phyloP scores from a whole-genome alignment of 2,329 filamentous ascomycete species.

The Cyphellophora attinorum region DNA sequence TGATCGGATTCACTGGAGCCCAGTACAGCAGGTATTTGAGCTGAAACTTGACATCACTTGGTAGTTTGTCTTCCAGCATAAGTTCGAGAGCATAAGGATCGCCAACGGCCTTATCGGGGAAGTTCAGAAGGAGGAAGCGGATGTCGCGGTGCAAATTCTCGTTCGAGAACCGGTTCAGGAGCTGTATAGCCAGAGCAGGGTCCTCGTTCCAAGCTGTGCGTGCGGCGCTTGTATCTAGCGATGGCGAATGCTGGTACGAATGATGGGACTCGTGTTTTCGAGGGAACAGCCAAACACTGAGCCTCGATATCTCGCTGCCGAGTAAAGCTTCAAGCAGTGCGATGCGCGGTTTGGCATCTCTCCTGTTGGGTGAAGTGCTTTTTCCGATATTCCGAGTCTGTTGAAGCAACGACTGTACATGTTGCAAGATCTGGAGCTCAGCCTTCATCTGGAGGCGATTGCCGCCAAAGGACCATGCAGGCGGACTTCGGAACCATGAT shows the following conservation, averaged over 20 bases:
- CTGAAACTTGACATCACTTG: constrained; percentile 70
- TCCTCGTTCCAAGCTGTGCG: constrained; percentile 80
- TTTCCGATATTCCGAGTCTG: constrained; percentile 52
- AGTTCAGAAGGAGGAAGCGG: constrained; percentile 68
- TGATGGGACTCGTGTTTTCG: constrained; percentile 44
- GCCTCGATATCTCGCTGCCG: constrained; percentile 71
- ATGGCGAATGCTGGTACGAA: constrained; percentile 5
- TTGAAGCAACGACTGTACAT: constrained; percentile 61
- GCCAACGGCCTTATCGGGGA: constrained; percentile 70
- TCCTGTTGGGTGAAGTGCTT: constrained; percentile 41
- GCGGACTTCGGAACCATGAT: constrained; percentile 75
- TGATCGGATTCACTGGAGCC: constrained; percentile 84
- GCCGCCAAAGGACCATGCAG: constrained; percentile 89
- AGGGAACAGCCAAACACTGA: constrained; percentile 85
- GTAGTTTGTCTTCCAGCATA: constrained; percentile 66
- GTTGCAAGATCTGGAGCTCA: constrained; percentile 70
- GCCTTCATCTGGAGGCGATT: constrained; percentile 90
- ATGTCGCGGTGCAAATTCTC: constrained; percentile 64
- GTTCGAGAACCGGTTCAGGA: constrained; percentile 70
- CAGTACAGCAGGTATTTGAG: constrained; percentile 92
- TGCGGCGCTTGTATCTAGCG: constrained; percentile 43
- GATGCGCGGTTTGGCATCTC: constrained; percentile 67
- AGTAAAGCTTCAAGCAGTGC: constrained; percentile 72
- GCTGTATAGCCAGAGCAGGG: constrained; percentile 77
- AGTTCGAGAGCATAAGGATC: constrained; percentile 78